Evolutionary conservation across 371 early-diverging fungal species (phyloP).

Genomic region (Batkoa obscura): DNA sequence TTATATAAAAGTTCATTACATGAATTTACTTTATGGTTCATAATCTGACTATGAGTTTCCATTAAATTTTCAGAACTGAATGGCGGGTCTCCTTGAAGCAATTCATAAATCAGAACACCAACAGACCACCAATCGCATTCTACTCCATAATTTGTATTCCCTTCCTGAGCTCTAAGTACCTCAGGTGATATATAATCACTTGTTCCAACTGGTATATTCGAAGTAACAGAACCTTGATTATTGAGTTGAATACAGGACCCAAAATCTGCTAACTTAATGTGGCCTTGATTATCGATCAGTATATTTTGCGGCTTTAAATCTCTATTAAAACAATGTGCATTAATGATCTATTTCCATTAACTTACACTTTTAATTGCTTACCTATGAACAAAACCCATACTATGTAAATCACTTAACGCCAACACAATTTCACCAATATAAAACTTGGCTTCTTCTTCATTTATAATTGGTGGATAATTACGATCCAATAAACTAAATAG

Average conservation of each 20-base stretch:
- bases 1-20: neutral
- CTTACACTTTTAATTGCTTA: conserved; percentile 3
- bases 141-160: conserved; percentile 54
- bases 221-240: conserved; percentile 21
- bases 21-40: conserved; percentile 37
- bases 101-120: conserved; percentile 96
- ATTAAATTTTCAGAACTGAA: conserved; percentile 65
- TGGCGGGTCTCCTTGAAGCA: conserved; percentile 88
- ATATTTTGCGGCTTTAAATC: conserved; percentile 11
- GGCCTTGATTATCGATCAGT: conserved; percentile 10
- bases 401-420: conserved; percentile 82
- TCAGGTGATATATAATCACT: conserved; percentile 94
- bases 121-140: conserved; percentile 99
- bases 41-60: conserved; percentile 72
- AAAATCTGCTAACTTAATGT: conserved; percentile 79
- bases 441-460: conserved; percentile 79
- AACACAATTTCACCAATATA: conserved; percentile 89
- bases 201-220: conserved; percentile 67
- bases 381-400: conserved; percentile 86
- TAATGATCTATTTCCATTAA: conserved; percentile 63
- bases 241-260: conserved; percentile 39
- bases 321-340: conserved; percentile 15
- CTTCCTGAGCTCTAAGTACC: conserved; percentile 46
- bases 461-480: conserved; percentile 29
- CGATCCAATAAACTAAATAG: conserved; percentile 77